Evolutionary conservation across 768 basidiomycete genomes (phyloP).

Genomic region (Leccinum fibrillosum): DNA sequence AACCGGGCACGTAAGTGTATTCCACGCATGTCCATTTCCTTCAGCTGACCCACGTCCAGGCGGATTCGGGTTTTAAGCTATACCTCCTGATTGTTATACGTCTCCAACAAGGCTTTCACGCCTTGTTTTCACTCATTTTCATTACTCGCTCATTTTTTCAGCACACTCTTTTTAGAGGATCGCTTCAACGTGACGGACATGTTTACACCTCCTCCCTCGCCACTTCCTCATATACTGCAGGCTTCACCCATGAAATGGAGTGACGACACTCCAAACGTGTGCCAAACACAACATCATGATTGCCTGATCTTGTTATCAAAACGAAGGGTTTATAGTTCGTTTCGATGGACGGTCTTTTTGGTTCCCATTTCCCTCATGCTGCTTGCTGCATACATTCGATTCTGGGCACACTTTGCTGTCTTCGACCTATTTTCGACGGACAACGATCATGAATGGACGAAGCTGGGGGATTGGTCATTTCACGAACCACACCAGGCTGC

Average conservation of each 20-base stretch:
- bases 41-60: slow-evolving; percentile 7
- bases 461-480: slow-evolving; percentile 35
- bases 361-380: slow-evolving; percentile 55
- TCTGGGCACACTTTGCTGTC: slow-evolving; percentile 44
- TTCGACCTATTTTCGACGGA: slow-evolving; percentile 39
- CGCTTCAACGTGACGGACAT: slow-evolving; percentile 18
- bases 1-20: slow-evolving; percentile 6
- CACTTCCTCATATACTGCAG: slow-evolving; percentile 25
- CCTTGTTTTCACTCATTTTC: slow-evolving; percentile 12
- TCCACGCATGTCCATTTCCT: background rate
- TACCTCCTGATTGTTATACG: background rate
- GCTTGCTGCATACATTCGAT: slow-evolving; percentile 52
- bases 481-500: slow-evolving; percentile 40
- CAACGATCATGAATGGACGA: slow-evolving; percentile 24
- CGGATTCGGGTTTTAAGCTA: slow-evolving; percentile 3
- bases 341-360: slow-evolving; percentile 49
- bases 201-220: slow-evolving; percentile 46
- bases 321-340: slow-evolving; percentile 37
- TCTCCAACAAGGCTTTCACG: slow-evolving; percentile 7
- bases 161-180: slow-evolving; percentile 23
- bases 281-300: slow-evolving; percentile 3
- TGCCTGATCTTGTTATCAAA: slow-evolving; percentile 18
- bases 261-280: background rate
- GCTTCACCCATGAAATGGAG: background rate
- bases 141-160: slow-evolving; percentile 28